Base-by-base conservation (phyloP, 108 stramenopile species). In the Stephanodiscus triporus region DNA sequence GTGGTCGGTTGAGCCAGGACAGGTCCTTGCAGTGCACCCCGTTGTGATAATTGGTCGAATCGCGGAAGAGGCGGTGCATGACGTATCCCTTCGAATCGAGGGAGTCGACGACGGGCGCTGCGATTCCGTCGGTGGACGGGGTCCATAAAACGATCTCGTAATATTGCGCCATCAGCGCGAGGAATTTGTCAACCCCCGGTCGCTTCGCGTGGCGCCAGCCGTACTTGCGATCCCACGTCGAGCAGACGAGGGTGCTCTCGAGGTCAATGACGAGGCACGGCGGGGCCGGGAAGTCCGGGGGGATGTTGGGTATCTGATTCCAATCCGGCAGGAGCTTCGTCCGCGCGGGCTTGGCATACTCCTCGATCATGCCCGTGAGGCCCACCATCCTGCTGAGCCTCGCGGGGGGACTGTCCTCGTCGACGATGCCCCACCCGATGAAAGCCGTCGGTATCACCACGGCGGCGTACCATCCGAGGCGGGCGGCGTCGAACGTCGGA, bases 141-240 rank as follows among this genome's bases (percentile, higher is more conserved):
- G 88, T 85, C 71, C 95, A 97, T 53, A 98, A 76, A 6, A 97
- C 98, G 67, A 98, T 96, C 76, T 98, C 98, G 75, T 98, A 98
- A 75, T 97, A 95, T 76, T 96, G 95, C 53, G 91, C 85, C 83
- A 98, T 86, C 14, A 89, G 90, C 17, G 85, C 68, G 29, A 98
- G 80, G 68, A 98, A 96, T 68, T 94, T 91, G 65, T 98, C 98
- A 19, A 96, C 94, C 22, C 98, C 98, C 4, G 98, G 98, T 19
- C 98, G 92, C 75, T 97, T 97, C 58, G 97, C 98, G 50, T 93
- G 89, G 14, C 98, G 85, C 97, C 97, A 98, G 71, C 98, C 98
- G 72, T 91, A 91, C 51, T 91, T 91, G 34, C 93, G 88, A 81
- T 96, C 95, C 95, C 96, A 98, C 8, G 91, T 88, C 34, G 91